These are phyloP conservation scores for Cercophora sp. DNA, from an alignment of 495 filamentous ascomycete species.

Conservation along the genomic window DNA sequence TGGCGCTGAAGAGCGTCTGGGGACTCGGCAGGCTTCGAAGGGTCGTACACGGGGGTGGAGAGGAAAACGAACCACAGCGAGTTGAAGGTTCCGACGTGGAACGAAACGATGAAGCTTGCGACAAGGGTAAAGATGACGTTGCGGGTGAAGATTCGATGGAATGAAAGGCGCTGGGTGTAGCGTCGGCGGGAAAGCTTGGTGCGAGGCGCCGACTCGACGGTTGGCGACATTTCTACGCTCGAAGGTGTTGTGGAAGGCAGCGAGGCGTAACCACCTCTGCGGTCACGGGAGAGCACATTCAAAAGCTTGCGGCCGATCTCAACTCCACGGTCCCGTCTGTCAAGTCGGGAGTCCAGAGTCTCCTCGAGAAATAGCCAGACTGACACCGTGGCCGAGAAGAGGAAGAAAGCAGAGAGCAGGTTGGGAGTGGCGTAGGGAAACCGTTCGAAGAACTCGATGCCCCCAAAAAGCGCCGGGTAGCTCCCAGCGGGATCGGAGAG, in stretches of 20 bases:
- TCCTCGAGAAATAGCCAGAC: slow-evolving; percentile 69
- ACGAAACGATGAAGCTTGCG: slow-evolving; percentile 65
- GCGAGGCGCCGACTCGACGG: slow-evolving; percentile 4
- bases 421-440: slow-evolving; percentile 77
- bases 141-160: slow-evolving; percentile 73
- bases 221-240: slow-evolving; percentile 28
- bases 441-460: slow-evolving; percentile 60
- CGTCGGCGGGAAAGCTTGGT: slow-evolving; percentile 19
- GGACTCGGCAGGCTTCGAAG: slow-evolving; percentile 24
- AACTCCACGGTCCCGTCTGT: slow-evolving; percentile 48
- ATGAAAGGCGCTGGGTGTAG: slow-evolving; percentile 52
- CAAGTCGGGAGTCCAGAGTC: slow-evolving; percentile 49
- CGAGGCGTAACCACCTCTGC: too few relatives aligned
- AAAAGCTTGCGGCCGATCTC: slow-evolving; percentile 30
- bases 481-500: slow-evolving; percentile 69
- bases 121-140: slow-evolving; percentile 65
- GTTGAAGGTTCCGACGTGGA: slow-evolving; percentile 80
- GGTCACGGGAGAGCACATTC: slow-evolving; percentile 17
- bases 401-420: slow-evolving; percentile 64
- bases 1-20: slow-evolving; percentile 32
- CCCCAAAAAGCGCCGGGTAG: slow-evolving; percentile 65
- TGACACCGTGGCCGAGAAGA: slow-evolving; percentile 49
- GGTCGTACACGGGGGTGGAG: slow-evolving; percentile 68
- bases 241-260: slow-evolving; percentile 1
- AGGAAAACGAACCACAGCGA: slow-evolving; percentile 83